phyloP scores from a whole-genome alignment of 257 asterid species.

The Cynanchum wilfordii region DNA sequence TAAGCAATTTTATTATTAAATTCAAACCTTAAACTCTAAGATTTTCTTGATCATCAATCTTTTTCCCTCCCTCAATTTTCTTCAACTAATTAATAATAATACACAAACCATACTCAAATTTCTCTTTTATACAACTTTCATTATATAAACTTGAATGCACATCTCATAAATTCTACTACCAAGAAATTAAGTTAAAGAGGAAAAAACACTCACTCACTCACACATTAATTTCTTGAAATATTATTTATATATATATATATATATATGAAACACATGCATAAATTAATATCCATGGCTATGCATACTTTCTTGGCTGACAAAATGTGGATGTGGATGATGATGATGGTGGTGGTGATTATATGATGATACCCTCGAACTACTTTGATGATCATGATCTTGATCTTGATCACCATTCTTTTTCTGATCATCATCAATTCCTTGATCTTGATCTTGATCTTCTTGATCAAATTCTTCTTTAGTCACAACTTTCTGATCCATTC shows the following conservation, averaged over 20 bases:
- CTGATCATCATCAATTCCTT: constrained; percentile 16
- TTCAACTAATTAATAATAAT: neutral
- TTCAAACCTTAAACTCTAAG: neutral
- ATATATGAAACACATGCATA: too few species aligned
- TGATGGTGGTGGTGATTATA: neutral
- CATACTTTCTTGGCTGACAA: constrained; percentile 50
- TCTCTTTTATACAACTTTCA: neutral
- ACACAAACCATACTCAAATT: neutral
- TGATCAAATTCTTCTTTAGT: constrained; percentile 57
- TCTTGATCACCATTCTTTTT: constrained; percentile 5
- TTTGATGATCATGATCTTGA: constrained; percentile 34
- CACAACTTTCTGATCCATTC: constrained; percentile 33
- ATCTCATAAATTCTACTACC: neutral
- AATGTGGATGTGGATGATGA: too few species aligned
- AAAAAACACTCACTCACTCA: constrained; percentile 15
- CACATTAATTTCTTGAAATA: neutral
- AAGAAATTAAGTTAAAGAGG: constrained; percentile 16
- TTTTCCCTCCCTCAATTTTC: neutral
- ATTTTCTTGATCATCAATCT: neutral
- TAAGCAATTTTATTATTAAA: neutral
- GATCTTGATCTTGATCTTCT: constrained; percentile 27
- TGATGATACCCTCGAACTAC: constrained; percentile 33
- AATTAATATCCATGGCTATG: constrained; percentile 34
- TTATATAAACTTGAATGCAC: neutral
- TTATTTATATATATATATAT: too few species aligned